These are phyloP conservation scores for Didymella arachidicola DNA, from an alignment of 2,329 filamentous ascomycete species.

Conservation along the genomic window DNA sequence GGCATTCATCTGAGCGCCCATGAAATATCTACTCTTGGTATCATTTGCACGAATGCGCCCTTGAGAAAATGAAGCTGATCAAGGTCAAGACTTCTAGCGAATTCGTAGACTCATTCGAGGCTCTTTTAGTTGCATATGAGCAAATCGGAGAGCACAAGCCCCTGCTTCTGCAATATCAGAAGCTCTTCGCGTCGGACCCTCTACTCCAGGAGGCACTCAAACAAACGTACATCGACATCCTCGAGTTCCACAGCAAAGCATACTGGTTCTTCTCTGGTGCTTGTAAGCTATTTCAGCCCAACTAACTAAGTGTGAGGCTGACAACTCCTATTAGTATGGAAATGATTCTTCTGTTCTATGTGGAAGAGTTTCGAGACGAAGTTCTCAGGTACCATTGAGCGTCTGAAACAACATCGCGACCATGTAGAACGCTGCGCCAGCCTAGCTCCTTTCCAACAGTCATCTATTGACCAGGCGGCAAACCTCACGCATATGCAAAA, in stretches of 20 bases:
- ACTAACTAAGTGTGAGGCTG: too few species aligned
- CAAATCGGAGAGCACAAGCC: conserved; percentile 52
- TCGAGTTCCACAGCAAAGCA: conserved; percentile 51
- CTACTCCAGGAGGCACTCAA: conserved; percentile 45
- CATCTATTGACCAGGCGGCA: neutral
- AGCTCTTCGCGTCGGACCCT: conserved; percentile 37
- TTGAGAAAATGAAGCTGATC: too few species aligned
- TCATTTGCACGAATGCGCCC: too few species aligned
- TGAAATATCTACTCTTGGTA: conserved; percentile 50
- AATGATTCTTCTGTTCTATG: conserved; percentile 30
- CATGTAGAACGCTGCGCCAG: conserved; percentile 36
- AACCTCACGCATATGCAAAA: too few species aligned
- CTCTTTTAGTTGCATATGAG: conserved; percentile 50
- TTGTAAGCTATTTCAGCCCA: conserved; percentile 16
- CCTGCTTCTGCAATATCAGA: conserved; percentile 44
- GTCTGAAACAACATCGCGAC: conserved; percentile 35
- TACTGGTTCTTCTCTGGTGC: conserved; percentile 38
- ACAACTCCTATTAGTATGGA: conserved; percentile 25
- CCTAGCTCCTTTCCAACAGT: neutral
- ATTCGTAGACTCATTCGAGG: conserved; percentile 48
- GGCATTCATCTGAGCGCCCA: conserved; percentile 49
- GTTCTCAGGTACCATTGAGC: conserved; percentile 40
- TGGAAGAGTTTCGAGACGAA: conserved; percentile 42
- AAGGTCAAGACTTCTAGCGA: conserved; percentile 35
- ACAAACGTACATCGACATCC: conserved; percentile 50